Base-by-base conservation (phyloP, 2,329 filamentous ascomycete genomes). In the Ophiostoma quercus region DNA sequence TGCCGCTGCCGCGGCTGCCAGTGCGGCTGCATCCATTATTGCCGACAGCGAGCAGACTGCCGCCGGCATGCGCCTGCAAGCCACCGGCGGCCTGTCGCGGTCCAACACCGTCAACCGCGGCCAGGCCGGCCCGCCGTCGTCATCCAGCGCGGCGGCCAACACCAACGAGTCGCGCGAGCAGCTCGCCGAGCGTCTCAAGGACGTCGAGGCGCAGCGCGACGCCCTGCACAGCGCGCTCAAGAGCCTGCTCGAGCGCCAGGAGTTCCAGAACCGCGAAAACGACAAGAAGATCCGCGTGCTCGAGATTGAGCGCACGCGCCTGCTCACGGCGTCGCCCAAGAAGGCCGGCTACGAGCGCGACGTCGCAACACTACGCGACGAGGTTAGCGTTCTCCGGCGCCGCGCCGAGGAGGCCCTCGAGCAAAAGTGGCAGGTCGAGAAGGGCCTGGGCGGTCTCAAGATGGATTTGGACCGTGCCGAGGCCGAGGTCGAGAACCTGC, bases 391-490 rank as follows among this genome's bases (percentile, higher is more conserved):
- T 19, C 84, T 99, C 70, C 89, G 95, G 62, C 90, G 90, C 72
- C 88, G 95, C 69, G 94, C 94, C 39, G 94, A 99, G 75, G 94
- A 98, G 73, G 94, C 94, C 19, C 85, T 98, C 16, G 92, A 97
- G 76, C 92, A 96, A 76, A 98, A 98, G 79, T 98, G 92, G 90
- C 67, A 79, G 75, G 32, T 76, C 60, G 57, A 77, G 72, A 71
- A 80, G 78, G 32, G 78, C 75, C 69, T 79, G 70, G 39, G 76
- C 75, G 70, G 78, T 73, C 75, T 80, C 70, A 96, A 97, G 81
- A 97, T 97, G 91, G 94, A 98, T 77, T 87, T 99, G 60, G 95
- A 98, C 79, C 91, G 94, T 72, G 94, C 95, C 34, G 92, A 97
- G 79, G 91, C 95, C 77, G 95, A 99, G 80, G 96, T 96, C 39